A percentile compares a stretch with the other conserved stretches of the same genome.
These are phyloP conservation scores for Eucalyptus decipiens DNA, from an alignment of 345 rosid genomes.

Conservation along the genomic window DNA sequence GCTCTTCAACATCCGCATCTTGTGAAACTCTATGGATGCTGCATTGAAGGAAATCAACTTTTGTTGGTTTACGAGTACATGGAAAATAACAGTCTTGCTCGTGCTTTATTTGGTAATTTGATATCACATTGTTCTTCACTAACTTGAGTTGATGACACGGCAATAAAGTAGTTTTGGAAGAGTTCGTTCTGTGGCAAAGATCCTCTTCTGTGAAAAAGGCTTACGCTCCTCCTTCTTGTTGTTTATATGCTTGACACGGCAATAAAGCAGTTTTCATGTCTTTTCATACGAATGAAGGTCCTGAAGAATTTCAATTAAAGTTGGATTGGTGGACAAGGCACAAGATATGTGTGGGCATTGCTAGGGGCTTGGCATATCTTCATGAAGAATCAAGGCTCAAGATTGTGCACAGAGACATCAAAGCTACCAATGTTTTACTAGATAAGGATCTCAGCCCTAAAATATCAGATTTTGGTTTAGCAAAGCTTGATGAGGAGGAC, in stretches of 20 bases:
- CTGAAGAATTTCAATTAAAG: neutral
- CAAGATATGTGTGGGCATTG: neutral
- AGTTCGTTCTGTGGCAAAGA: too few species aligned
- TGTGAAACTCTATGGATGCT: neutral
- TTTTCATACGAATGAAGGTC: neutral
- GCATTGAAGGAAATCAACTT: neutral
- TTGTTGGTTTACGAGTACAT: neutral
- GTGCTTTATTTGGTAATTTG: neutral
- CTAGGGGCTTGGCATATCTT: neutral
- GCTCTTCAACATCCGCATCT: conserved; percentile 1
- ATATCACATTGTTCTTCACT: neutral
- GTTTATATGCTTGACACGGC: too few species aligned
- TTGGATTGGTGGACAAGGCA: neutral
- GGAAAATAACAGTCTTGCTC: conserved; percentile 2
- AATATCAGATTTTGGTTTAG: neutral
- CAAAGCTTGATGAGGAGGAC: neutral
- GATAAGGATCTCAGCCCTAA: neutral
- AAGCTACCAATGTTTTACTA: neutral
- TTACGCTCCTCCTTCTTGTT: too few species aligned
- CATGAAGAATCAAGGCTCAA: neutral
- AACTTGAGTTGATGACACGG: neutral
- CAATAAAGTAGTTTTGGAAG: neutral
- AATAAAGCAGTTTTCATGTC: neutral
- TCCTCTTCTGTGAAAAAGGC: too few species aligned
- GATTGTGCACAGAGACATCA: neutral